Base-by-base conservation (phyloP, 352 stramenopile genomes). In the Pythium insidiosum region DNA sequence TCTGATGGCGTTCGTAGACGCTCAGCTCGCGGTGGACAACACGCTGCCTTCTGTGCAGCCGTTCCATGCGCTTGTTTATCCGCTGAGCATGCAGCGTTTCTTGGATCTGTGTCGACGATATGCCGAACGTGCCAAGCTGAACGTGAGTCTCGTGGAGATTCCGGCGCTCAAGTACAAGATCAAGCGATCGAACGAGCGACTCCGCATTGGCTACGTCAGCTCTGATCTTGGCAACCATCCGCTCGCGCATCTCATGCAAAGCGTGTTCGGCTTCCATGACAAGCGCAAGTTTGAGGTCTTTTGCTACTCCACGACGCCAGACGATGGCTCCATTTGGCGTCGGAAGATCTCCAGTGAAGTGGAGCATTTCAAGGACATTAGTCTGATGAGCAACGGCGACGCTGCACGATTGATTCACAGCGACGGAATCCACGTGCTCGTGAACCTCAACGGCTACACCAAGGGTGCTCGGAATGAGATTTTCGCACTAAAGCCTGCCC, bases 401-500 rank as follows among this genome's bases (percentile, higher is more conserved):
- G 77, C 77, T 0, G 83, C 84, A 0, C 78, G 70, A 12, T 57
- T 75, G 30, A 97, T 98, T 45, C 52, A 88, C 47, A 39, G 41
- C 5, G 82, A 97, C 55, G 70, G 72, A 4, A 85, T 97, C 43
- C 78, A 97, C 59, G 68, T 97, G 16, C 63, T 97, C 4, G 63
- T 97, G 36, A 95, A 97, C 54, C 50, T 97, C 21, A 96, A 97
- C 46, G 92, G 89, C 0, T 97, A 97, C 66, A 96, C 84, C n/a
- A 96, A 94, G 47, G 81, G 78, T 9, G 84, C 86, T 4, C 77
- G 83, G 15, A 95, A 88, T 46, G 90, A 97, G 57, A 94, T 98
- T 37, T 97, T 97, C 48, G 85, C 88, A n/a, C 53, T 97, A 1
- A 71, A 82, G 42, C 86, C 92, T 5, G 80, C 86, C 3, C 88